A percentile compares a stretch with the other conserved stretches of the same genome.
phyloP scores from a whole-genome alignment of 495 filamentous ascomycete genomes.

The Trichoderma reesei region DNA sequence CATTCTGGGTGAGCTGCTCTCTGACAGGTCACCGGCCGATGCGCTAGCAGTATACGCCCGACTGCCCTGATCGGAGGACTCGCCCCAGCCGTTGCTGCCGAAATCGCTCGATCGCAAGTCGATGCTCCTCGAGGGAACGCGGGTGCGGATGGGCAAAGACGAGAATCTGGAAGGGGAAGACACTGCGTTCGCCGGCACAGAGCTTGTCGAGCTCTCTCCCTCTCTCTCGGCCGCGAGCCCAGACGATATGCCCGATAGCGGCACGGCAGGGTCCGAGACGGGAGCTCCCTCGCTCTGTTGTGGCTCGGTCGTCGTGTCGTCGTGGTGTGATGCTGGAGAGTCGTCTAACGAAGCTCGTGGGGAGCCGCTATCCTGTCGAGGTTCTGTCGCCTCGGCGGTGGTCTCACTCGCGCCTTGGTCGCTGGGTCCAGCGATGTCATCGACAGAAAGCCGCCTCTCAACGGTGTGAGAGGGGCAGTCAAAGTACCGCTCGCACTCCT shows the following conservation, averaged over 20 bases:
- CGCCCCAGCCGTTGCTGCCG: neutral
- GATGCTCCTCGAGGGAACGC: neutral
- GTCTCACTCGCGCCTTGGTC: neutral
- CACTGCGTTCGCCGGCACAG: neutral
- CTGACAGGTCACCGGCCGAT: neutral
- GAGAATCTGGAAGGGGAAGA: neutral
- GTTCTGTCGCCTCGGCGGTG: neutral
- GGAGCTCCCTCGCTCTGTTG: neutral
- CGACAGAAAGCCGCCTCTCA: conserved; percentile 20
- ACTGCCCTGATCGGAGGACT: neutral
- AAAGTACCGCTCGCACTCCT: conserved; percentile 34
- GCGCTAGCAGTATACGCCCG: neutral
- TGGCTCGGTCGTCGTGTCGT: neutral
- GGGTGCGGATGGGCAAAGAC: neutral
- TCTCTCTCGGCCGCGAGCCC: neutral
- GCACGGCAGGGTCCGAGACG: neutral
- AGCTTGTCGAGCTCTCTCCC: neutral
- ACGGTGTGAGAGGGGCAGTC: conserved; percentile 34
- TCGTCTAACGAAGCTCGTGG: neutral
- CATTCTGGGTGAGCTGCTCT: neutral
- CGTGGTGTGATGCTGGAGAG: neutral
- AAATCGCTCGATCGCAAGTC: neutral
- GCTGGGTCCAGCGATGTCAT: neutral
- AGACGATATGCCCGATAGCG: neutral
- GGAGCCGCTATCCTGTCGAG: neutral